Evolutionary conservation across 2,329 filamentous ascomycete genomes (phyloP).

Genomic region (Pseudocercospora crystallina): DNA sequence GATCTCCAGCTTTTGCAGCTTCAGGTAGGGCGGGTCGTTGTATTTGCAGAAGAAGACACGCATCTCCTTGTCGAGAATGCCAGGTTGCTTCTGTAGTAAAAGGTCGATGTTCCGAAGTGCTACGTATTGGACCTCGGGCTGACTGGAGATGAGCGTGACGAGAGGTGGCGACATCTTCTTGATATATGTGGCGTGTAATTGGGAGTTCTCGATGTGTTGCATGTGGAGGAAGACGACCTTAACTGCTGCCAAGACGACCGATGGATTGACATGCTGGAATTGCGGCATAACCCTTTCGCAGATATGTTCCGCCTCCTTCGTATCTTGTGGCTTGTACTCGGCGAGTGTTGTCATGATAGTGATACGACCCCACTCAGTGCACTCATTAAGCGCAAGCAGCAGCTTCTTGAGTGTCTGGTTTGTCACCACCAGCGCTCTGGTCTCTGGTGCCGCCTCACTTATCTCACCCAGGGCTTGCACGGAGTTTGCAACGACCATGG

Average conservation of each 20-base stretch:
- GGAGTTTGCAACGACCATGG: conserved; percentile 98
- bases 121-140: conserved; percentile 96
- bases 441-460: conserved; percentile 84
- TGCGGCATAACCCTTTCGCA: conserved; percentile 95
- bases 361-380: conserved; percentile 96
- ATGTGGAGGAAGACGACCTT: conserved; percentile 98
- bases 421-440: conserved; percentile 79
- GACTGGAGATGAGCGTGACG: conserved; percentile 92
- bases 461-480: conserved; percentile 94
- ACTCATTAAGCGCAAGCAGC: conserved; percentile 93
- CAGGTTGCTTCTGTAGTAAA: conserved; percentile 89
- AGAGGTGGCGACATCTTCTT: conserved; percentile 99
- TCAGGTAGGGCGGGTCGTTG: conserved; percentile 96
- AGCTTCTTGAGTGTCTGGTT: conserved; percentile 87
- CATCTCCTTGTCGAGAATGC: conserved; percentile 95
- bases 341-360: conserved; percentile 88
- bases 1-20: conserved; percentile 95
- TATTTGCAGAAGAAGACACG: conserved; percentile 99
- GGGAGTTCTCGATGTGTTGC: conserved; percentile 70
- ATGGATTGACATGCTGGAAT: conserved; percentile 97
- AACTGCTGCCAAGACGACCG: conserved; percentile 93
- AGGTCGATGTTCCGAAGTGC: conserved; percentile 95
- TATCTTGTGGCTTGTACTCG: conserved; percentile 80
- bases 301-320: conserved; percentile 96
- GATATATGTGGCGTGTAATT: conserved; percentile 79